Evolutionary conservation across 176 grass and related monocot species (phyloP).

Genomic region (Phyllostachys edulis): DNA sequence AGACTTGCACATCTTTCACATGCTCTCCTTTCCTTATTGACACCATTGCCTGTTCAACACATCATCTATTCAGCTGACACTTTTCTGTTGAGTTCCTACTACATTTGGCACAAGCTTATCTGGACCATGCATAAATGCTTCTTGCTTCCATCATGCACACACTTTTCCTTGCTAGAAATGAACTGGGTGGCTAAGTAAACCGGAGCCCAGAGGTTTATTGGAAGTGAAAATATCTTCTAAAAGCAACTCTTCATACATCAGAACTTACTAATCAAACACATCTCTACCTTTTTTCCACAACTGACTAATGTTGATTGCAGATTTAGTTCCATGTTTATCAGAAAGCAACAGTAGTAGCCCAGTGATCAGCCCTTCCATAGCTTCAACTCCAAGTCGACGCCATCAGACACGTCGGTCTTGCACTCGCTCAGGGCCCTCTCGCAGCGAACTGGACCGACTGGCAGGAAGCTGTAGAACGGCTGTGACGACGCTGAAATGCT

Average conservation of each 20-base stretch:
- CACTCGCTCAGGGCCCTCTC: constrained; percentile 40
- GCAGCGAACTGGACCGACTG: constrained; percentile 31
- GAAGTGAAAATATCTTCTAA: constrained; percentile 22
- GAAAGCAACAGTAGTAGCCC: neutral
- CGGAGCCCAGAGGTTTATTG: constrained; percentile 21
- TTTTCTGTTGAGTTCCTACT: constrained; percentile 39
- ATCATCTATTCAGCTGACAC: constrained; percentile 31
- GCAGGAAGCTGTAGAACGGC: constrained; percentile 66
- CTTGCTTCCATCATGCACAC: constrained; percentile 6
- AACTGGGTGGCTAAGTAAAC: neutral
- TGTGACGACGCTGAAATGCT: constrained; percentile 17
- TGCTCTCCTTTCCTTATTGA: constrained; percentile 18
- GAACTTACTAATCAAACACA: constrained; percentile 17
- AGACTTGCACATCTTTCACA: constrained; percentile 30
- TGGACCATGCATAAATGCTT: constrained; percentile 20
- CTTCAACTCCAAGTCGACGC: constrained; percentile 69
- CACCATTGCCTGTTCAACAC: constrained; percentile 14
- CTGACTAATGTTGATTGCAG: neutral
- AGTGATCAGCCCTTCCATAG: constrained; percentile 40
- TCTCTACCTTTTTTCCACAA: neutral
- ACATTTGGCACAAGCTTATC: constrained; percentile 27
- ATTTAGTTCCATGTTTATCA: neutral
- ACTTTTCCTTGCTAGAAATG: constrained; percentile 13
- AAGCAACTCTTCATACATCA: constrained; percentile 3
- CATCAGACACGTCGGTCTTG: constrained; percentile 35